Percentiles rank a stretch among this genome's conserved stretches.
These are phyloP conservation scores for Botrytis squamosa DNA, from an alignment of 2,329 filamentous ascomycete species.

Conservation along the genomic window DNA sequence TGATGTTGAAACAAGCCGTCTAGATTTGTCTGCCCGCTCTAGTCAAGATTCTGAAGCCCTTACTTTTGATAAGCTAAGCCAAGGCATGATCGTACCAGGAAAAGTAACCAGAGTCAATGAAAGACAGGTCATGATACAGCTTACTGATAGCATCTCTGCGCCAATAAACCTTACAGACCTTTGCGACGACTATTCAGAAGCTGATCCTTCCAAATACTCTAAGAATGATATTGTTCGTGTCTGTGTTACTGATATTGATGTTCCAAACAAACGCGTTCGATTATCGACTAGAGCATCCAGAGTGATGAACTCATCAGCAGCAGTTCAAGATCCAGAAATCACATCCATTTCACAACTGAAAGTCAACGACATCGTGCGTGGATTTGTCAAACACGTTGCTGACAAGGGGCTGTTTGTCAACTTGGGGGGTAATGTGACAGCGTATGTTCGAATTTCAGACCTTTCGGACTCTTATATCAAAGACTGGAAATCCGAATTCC, in stretches of 20 bases:
- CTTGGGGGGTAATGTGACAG: conserved; percentile 77
- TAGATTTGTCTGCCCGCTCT: conserved; percentile 82
- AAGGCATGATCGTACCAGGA: conserved; percentile 78
- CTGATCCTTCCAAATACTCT: conserved; percentile 69
- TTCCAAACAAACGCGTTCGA: conserved; percentile 77
- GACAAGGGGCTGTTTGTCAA: conserved; percentile 88
- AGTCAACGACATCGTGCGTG: conserved; percentile 76
- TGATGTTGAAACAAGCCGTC: conserved; percentile 67
- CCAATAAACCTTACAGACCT: conserved; percentile 81
- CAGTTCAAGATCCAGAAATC: conserved; percentile 80
- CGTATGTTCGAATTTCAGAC: conserved; percentile 81
- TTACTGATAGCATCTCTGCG: conserved; percentile 77
- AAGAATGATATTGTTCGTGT: conserved; percentile 87
- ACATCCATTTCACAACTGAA: conserved; percentile 67
- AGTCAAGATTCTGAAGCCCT: conserved; percentile 55
- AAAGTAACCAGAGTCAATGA: conserved; percentile 84
- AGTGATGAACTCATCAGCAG: conserved; percentile 80
- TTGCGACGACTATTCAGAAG: conserved; percentile 80
- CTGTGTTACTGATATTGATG: conserved; percentile 78
- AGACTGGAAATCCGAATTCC: conserved; percentile 89
- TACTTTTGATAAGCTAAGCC: conserved; percentile 68
- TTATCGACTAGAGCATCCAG: conserved; percentile 84
- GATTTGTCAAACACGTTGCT: conserved; percentile 86
- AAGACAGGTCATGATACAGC: conserved; percentile 77
- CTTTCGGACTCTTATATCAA: conserved; percentile 90